These are phyloP conservation scores for Maudiozyma barnettii DNA, from an alignment of 805 yeast genomes.

Conservation along the genomic window DNA sequence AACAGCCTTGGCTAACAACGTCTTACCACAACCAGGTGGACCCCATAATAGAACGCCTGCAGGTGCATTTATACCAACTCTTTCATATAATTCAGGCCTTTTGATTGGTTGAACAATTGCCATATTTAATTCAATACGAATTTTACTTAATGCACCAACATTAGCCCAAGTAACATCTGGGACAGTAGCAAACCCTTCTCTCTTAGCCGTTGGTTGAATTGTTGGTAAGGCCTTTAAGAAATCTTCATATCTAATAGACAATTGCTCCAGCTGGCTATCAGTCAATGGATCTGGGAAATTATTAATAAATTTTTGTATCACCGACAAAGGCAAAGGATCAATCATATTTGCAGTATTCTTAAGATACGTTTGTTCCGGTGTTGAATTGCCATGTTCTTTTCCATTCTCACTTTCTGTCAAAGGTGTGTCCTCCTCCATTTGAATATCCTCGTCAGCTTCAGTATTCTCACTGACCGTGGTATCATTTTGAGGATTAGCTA, in stretches of 20 bases:
- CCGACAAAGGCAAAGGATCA: constrained; percentile 38
- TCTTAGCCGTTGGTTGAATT: constrained; percentile 92
- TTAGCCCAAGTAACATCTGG: constrained; percentile 96
- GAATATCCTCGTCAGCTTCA: constrained; percentile 9
- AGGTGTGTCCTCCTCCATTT: constrained; percentile 4
- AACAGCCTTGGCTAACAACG: constrained; percentile 91
- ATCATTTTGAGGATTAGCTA: not conserved
- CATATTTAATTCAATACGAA: constrained; percentile 88
- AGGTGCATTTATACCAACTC: constrained; percentile 92
- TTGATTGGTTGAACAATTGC: constrained; percentile 95
- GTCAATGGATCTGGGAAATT: constrained; percentile 76
- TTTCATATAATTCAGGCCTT: constrained; percentile 78
- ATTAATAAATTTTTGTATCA: constrained; percentile 61
- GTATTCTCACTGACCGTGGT: constrained; percentile 6
- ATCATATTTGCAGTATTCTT: constrained; percentile 29
- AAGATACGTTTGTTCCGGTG: constrained; percentile 5
- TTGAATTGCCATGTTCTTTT: constrained; percentile 3
- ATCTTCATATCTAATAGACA: constrained; percentile 70
- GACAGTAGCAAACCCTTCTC: constrained; percentile 97
- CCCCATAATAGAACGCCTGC: constrained; percentile 98
- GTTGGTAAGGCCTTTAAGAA: constrained; percentile 80
- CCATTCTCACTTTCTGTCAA: constrained; percentile 5
- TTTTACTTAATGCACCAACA: constrained; percentile 78
- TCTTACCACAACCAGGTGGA: constrained; percentile 99
- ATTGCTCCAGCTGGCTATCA: constrained; percentile 60